Conservation (phyloP, 441 rosid species). For the Sinapis alba region DNA sequence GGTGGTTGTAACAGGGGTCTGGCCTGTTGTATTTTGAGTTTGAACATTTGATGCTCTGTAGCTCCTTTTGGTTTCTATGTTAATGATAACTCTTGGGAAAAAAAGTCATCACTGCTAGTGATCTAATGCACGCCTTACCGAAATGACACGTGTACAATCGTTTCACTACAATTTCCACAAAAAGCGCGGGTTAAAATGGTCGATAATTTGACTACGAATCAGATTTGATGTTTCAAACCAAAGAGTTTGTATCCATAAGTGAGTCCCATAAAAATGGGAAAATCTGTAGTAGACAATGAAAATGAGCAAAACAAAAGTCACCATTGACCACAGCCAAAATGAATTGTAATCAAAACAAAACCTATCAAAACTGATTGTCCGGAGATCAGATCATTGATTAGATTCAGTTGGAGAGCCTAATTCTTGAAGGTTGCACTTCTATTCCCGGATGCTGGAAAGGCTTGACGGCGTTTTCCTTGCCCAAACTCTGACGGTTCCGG, state of each 20-base stretch:
- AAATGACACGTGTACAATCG: no score
- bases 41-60: no score
- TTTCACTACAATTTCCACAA: no score
- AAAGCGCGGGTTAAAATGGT: not conserved
- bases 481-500: conserved; percentile 45
- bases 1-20: no score
- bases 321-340: not conserved
- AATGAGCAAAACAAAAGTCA: not conserved
- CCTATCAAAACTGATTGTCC: not conserved
- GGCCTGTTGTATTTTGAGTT: no score
- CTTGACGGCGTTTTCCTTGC: conserved; percentile 74
- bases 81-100: no score
- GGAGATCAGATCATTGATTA: not conserved
- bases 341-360: not conserved
- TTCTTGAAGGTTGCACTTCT: conserved; percentile 70
- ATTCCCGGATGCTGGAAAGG: conserved; percentile 90
- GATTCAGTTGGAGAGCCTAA: conserved; percentile 22
- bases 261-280: not conserved
- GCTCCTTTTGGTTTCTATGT: no score
- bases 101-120: no score
- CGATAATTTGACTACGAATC: not conserved
- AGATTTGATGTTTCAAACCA: not conserved
- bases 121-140: no score
- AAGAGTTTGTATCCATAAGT: not conserved
- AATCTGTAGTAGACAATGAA: not conserved